Evolutionary conservation across 1,139 yeast species (phyloP).

Genomic region (Arxiozyma bovina): DNA sequence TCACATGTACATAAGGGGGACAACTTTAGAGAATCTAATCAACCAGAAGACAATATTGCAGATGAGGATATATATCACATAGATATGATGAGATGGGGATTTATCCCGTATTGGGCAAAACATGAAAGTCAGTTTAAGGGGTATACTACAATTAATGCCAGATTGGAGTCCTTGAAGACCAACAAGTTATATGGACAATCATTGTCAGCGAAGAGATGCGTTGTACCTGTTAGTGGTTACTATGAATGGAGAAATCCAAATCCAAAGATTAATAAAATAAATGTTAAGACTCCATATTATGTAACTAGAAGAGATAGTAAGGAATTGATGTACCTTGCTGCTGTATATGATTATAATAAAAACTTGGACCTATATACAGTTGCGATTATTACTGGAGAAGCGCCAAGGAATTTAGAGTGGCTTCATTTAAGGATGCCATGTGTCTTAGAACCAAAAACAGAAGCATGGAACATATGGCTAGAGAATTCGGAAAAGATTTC

Average conservation of each 20-base stretch:
- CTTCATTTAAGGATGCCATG: slow-evolving; percentile 74
- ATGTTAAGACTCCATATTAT: slow-evolving; percentile 53
- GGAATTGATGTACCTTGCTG: slow-evolving; percentile 56
- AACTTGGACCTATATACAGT: slow-evolving; percentile 39
- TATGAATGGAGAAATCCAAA: slow-evolving; percentile 56
- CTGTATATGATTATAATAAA: slow-evolving; percentile 42
- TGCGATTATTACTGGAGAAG: slow-evolving; percentile 68
- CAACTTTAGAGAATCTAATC: not conserved
- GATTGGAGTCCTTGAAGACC: slow-evolving; percentile 46
- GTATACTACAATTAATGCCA: slow-evolving; percentile 52
- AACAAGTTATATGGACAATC: slow-evolving; percentile 41
- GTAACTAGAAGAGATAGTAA: slow-evolving; percentile 41
- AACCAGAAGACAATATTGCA: not conserved
- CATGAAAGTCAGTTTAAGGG: slow-evolving; percentile 30
- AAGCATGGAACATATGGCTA: slow-evolving; percentile 57
- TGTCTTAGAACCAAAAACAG: slow-evolving; percentile 48
- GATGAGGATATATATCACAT: not conserved
- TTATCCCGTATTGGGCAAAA: slow-evolving; percentile 46
- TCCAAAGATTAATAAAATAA: slow-evolving; percentile 11
- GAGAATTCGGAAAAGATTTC: slow-evolving; percentile 30
- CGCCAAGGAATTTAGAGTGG: slow-evolving; percentile 54
- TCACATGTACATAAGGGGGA: not conserved
- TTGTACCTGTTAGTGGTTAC: slow-evolving; percentile 74
- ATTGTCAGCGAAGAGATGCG: slow-evolving; percentile 40
- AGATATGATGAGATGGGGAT: slow-evolving; percentile 48